A percentile compares a stretch with the other conserved stretches of the same genome.
Conservation (phyloP, 2,329 filamentous ascomycete genomes). For the Nemania abortiva region DNA sequence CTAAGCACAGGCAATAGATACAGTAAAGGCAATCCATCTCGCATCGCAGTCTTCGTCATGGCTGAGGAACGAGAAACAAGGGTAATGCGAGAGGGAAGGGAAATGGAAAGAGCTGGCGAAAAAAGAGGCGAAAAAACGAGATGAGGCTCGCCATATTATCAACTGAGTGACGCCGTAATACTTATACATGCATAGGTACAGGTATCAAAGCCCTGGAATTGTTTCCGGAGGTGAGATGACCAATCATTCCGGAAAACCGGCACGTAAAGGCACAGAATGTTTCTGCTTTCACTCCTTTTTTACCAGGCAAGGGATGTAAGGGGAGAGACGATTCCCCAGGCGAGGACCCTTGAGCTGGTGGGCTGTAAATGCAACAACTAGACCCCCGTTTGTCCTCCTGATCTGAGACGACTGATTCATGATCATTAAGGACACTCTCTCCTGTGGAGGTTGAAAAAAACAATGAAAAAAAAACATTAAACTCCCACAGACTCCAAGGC, state of each 20-base stretch:
- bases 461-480: no score
- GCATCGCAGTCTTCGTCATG: background rate
- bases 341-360: constrained; percentile 4
- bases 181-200: constrained; percentile 33
- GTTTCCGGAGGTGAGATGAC: background rate
- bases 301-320: constrained; percentile 12
- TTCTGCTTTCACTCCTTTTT: constrained; percentile 13
- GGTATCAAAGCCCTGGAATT: constrained; percentile 3
- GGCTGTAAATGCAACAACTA: constrained; percentile 31
- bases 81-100: background rate
- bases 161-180: constrained; percentile 17
- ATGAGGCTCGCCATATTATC: constrained; percentile 15
- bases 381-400: background rate
- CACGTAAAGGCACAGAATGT: background rate
- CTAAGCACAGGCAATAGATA: background rate
- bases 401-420: constrained; percentile 1
- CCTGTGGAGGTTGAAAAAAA: constrained; percentile 4
- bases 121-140: background rate
- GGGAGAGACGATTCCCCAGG: background rate
- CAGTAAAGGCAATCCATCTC: background rate
- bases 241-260: background rate
- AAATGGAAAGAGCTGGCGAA: background rate
- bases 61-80: background rate
- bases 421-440: constrained; percentile 10
- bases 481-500: constrained; percentile 44